Evolutionary conservation across 192 early-diverging fungal genomes (phyloP).

Genomic region (Backusella circina): DNA sequence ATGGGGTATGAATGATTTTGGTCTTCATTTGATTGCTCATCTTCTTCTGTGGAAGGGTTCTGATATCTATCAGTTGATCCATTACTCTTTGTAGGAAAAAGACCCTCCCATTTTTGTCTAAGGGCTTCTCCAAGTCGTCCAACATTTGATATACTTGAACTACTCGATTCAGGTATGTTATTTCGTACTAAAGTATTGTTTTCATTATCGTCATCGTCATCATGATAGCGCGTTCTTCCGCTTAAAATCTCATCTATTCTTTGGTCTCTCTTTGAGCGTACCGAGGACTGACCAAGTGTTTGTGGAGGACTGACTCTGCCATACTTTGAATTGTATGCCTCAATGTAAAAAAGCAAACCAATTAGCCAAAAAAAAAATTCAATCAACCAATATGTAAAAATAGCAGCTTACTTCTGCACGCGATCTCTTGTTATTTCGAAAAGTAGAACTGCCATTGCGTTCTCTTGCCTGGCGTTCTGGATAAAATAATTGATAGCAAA

Average conservation of each 20-base stretch:
- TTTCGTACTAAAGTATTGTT: neutral
- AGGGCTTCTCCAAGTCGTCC: neutral
- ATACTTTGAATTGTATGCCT: neutral
- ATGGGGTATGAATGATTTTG: neutral
- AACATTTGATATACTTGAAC: neutral
- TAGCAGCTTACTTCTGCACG: neutral
- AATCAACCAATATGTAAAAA: neutral
- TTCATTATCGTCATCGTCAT: neutral
- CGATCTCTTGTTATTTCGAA: neutral
- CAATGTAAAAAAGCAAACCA: neutral
- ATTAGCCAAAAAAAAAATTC: neutral
- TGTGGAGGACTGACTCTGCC: neutral
- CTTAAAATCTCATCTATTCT: slow-evolving; percentile 21
- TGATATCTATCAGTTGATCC: neutral
- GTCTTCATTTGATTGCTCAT: neutral
- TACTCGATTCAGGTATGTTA: neutral
- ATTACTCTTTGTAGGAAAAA: neutral
- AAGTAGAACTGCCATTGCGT: neutral
- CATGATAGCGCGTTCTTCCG: neutral
- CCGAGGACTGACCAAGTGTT: neutral
- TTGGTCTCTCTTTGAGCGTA: slow-evolving; percentile 16
- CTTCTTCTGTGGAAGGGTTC: neutral
- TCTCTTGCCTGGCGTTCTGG: neutral
- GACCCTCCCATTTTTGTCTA: neutral
- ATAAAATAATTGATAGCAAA: neutral